These are phyloP conservation scores for Gossypium anomalum DNA, from an alignment of 345 rosid species.

Conservation along the genomic window DNA sequence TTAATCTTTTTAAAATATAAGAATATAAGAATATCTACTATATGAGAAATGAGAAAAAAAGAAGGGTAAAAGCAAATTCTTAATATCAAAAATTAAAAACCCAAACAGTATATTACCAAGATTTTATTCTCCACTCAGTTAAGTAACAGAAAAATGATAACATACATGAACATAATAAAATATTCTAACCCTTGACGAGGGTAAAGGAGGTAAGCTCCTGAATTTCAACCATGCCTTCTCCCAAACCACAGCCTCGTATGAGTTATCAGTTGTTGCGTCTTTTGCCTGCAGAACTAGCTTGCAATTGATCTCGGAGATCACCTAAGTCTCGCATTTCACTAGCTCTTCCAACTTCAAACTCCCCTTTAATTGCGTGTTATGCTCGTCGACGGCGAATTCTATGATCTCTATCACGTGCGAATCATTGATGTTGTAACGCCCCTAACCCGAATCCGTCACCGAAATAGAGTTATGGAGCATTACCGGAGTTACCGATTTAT, in stretches of 20 bases:
- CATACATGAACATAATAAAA: background rate
- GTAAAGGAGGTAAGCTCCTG: constrained; percentile 31
- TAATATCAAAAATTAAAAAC: background rate
- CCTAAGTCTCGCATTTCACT: constrained; percentile 39
- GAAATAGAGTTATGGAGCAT: too few species aligned
- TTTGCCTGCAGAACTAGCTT: constrained; percentile 34
- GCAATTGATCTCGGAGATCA: constrained; percentile 45
- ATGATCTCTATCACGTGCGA: constrained; percentile 35
- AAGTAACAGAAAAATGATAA: background rate
- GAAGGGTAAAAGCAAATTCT: background rate
- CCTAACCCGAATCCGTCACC: too few species aligned
- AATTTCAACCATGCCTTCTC: constrained; percentile 33
- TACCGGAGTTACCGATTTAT: too few species aligned
- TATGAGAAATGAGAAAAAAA: background rate
- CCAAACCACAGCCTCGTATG: constrained; percentile 43
- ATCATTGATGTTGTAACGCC: constrained; percentile 29
- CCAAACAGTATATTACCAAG: background rate
- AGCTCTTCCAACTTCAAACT: constrained; percentile 26
- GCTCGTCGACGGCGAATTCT: constrained; percentile 31
- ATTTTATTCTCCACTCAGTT: background rate
- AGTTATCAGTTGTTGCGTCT: background rate
- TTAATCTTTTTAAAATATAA: background rate
- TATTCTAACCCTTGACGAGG: background rate
- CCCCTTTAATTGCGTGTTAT: constrained; percentile 31
- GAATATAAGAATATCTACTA: too few species aligned